phyloP scores from a whole-genome alignment of 345 rosid species.

The Anastatica hierochuntica region DNA sequence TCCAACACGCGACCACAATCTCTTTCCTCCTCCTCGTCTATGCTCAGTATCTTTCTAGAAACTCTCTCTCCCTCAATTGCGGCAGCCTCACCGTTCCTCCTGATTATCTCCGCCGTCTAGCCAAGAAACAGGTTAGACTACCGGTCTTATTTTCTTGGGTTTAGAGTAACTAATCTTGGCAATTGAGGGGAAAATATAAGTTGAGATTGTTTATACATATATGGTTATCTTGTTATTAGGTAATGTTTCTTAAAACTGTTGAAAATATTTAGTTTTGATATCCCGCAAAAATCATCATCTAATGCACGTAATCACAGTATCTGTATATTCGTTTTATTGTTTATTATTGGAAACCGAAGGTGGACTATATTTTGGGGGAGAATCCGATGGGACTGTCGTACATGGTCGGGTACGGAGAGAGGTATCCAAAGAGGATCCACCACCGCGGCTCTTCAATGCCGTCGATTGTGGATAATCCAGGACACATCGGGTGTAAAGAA shows the following conservation, averaged over 20 bases:
- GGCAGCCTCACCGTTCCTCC: constrained; percentile 45
- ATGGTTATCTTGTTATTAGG: no score
- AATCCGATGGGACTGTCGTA: constrained; percentile 77
- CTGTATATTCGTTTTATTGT: no score
- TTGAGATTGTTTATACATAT: no score
- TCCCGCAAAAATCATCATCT: no score
- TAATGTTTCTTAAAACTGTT: no score
- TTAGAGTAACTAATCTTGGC: no score
- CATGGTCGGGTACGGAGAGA: constrained; percentile 83
- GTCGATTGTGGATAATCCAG: constrained; percentile 53
- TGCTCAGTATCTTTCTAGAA: constrained; percentile 60
- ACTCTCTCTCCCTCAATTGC: constrained; percentile 56
- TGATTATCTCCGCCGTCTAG: constrained; percentile 52
- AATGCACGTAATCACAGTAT: no score
- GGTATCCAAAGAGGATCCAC: constrained; percentile 71
- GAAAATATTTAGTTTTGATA: no score
- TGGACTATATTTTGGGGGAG: constrained; percentile 85
- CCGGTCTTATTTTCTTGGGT: neutral
- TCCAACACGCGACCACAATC: constrained; percentile 83
- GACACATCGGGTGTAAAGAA: constrained; percentile 53
- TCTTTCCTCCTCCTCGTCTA: constrained; percentile 82
- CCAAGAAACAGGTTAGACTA: constrained; percentile 53
- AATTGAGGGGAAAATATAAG: no score
- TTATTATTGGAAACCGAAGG: no score
- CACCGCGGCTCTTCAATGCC: constrained; percentile 89